phyloP scores from a whole-genome alignment of 2,329 filamentous ascomycete species.

The Beauveria scarabaeidicola region DNA sequence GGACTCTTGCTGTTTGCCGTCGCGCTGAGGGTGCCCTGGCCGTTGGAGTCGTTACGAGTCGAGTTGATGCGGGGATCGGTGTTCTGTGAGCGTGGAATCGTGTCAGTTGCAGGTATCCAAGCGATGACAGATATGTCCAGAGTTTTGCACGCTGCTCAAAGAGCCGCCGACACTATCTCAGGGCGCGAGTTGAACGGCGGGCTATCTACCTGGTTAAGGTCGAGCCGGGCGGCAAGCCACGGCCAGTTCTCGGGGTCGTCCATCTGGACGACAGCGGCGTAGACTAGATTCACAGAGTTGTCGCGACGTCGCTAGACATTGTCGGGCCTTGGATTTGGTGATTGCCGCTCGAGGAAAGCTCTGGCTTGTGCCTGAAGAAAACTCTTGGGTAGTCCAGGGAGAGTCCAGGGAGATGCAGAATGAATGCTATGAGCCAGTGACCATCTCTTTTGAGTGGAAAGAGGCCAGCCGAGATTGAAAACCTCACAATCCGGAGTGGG shows the following conservation, averaged over 20 bases:
- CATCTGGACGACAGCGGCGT: not conserved
- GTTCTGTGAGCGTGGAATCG: not conserved
- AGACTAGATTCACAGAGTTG: not conserved
- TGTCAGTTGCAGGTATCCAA: not conserved
- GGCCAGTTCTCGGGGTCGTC: slow-evolving; percentile 4
- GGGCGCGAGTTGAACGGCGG: not conserved
- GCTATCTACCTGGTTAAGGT: slow-evolving; percentile 1
- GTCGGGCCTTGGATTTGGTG: not conserved
- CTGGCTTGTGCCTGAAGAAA: not conserved
- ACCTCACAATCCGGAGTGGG: not conserved
- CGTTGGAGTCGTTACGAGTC: slow-evolving; percentile 24
- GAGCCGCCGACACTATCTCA: not conserved
- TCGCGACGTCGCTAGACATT: not conserved
- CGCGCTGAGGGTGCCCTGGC: slow-evolving; percentile 27
- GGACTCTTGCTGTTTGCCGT: slow-evolving; percentile 24
- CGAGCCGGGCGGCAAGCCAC: slow-evolving; percentile 8
- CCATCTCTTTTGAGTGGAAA: slow-evolving; percentile 4
- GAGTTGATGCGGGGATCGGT: slow-evolving; percentile 29
- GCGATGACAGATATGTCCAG: not conserved
- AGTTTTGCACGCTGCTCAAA: not conserved
- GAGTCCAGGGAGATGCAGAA: not conserved
- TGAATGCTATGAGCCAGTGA: not conserved
- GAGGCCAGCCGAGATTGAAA: not conserved
- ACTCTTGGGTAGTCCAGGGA: not conserved
- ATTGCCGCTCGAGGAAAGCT: not conserved